Base-by-base conservation (phyloP, 352 stramenopile species). In the Blastocystis sp. region DNA sequence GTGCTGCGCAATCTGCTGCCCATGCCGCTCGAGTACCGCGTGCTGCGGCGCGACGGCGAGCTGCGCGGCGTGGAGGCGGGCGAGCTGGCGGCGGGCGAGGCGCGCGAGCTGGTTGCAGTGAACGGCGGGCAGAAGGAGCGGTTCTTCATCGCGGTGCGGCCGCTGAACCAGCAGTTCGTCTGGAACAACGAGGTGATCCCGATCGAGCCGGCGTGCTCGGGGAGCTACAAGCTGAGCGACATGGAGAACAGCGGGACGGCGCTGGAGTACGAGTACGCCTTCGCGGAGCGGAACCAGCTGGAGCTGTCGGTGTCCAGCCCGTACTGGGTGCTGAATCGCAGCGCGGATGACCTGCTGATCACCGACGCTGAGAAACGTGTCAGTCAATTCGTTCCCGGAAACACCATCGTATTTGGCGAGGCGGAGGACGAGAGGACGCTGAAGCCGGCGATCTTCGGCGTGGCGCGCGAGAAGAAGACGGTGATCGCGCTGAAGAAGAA, bases 261-360 rank as follows among this genome's bases (percentile, higher is more conserved):
- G 28, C n/a, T 81, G 19, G 48, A 60, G 28, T 81, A 81, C 43
- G 43, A 34, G 3, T 81, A 81, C 52, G 38, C 71, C 9, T 81
- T 48, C 21, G 52, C 38, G n/a, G 3, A 40, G 21, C 28, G 28
- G 28, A 34, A 34, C 28, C n/a, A 81, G 7, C 71, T 81, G 11
- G 11, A 48, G 59, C 45, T 81, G 10, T 68, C 28, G 4, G 24
- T 81, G 9, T 81, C 43, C 48, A 34, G n/a, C 45, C 45, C 45
- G 4, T 81, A 63, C 60, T 81, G 71, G 71, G 48, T 81, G n/a
- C 38, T 81, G 3, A 81, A 81, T 65, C 71, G 71, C 14, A 81
- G 48, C 4, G 28, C 48, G 17, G 48, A 64, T 1, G 28, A 38
- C 21, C 71, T 81, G 24, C 66, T 66, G 42, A 48, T 34, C 7